Evolutionary conservation across 805 yeast genomes (phyloP), one percentile per base, ranked within the genome.

Genomic region (Metschnikowia kunwiensis): DNA sequence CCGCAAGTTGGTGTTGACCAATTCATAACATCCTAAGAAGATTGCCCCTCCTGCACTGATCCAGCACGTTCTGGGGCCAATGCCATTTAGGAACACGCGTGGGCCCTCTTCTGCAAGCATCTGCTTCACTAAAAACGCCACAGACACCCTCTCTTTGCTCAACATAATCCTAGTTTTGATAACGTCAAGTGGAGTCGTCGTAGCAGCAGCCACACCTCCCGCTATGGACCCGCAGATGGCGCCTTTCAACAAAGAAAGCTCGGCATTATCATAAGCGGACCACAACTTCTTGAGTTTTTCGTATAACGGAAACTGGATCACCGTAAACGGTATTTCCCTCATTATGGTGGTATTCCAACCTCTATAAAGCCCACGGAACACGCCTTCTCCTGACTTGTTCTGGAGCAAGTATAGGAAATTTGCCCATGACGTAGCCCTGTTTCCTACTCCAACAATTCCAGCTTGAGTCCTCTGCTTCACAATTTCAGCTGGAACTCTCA

Each of bases 41-140:
- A 94, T 88, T 12, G 97, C 96, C 19, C 99, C 99, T 14, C 99
- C 99, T 4, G 95, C 93, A 63, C 95, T 82, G 39, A 93, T 91
- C 98, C 98, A 93, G 77, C 85, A 71, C 0, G 97, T 89, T 58
- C 99, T 74, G 4, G 99, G 97, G 0, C 95, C 97, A 18, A 91
- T 72, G 10, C 99, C 99, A 32, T 75, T 75, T 55, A 78, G 75
- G 47, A 93, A 87, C 1, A 83, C 87, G 6, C 56, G 48, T 26
- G 68, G 63, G 0, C 97, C 97, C 56, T 88, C 96, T 38, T 84
- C 88, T 14, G 54, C 56, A n/a, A 71, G 59, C 32, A 89, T 72
- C 8, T 64, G 68, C 22, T 54, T 61, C 2, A 82, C 76, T 40
- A 88, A 58, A 9, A 57, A 48, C 5, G 59, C 27, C 0, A 79